These are phyloP conservation scores for Amborella trichopoda DNA, from an alignment of 164 flowering plant species.

Conservation along the genomic window DNA sequence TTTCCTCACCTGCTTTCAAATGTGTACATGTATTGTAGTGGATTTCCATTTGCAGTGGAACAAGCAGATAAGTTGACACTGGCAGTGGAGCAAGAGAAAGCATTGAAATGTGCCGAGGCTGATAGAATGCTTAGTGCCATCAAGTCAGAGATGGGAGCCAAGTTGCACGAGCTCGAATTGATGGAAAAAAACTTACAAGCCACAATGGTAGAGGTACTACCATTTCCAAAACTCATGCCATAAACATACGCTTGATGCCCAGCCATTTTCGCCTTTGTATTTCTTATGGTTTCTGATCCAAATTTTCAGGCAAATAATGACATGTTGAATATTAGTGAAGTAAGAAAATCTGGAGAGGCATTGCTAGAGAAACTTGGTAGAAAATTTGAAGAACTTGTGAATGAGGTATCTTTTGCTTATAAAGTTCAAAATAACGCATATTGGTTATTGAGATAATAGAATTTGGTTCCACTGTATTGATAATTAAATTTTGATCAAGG, in stretches of 20 bases:
- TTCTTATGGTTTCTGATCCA: constrained; percentile 1
- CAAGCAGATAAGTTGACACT: constrained; percentile 40
- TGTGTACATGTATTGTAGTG: neutral
- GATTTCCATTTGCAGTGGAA: constrained; percentile 29
- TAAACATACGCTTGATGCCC: neutral
- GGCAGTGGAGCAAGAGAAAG: constrained; percentile 52
- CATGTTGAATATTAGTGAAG: constrained; percentile 21
- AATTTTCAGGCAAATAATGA: constrained; percentile 43
- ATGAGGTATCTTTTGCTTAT: too few relatives aligned
- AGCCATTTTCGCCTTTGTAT: neutral
- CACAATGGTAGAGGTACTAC: constrained; percentile 48
- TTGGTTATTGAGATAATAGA: too few relatives aligned
- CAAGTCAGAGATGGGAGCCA: constrained; percentile 50
- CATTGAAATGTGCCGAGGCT: constrained; percentile 37
- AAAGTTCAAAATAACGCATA: too few relatives aligned
- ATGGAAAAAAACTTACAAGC: constrained; percentile 52
- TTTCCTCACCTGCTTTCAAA: neutral
- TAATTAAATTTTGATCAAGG: too few relatives aligned
- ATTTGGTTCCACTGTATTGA: too few relatives aligned
- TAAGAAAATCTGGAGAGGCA: constrained; percentile 40
- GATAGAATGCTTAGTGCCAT: constrained; percentile 34
- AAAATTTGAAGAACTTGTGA: constrained; percentile 38
- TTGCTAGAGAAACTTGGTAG: constrained; percentile 25
- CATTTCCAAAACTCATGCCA: neutral
- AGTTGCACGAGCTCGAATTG: constrained; percentile 29